Percentiles rank a stretch among this genome's conserved stretches.
phyloP scores from a whole-genome alignment of 805 yeast species.

The Myxozyma monticola region DNA sequence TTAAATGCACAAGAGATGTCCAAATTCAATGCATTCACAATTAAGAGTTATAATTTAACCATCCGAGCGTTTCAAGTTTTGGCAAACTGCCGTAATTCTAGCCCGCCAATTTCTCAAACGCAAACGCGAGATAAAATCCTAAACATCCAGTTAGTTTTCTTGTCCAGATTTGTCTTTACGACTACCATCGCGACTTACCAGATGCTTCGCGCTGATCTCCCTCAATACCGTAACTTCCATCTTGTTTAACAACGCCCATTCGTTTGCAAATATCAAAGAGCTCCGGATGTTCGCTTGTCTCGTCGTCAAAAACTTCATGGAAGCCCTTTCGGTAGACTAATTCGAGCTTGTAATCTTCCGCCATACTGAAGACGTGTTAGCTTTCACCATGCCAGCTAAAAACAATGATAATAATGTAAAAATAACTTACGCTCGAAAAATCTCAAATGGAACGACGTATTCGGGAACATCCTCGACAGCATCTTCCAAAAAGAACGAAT shows the following conservation, averaged over 20 bases:
- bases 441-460: conserved; percentile 92
- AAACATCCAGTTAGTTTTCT: conserved; percentile 32
- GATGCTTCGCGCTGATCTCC: conserved; percentile 87
- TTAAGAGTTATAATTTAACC: too few relatives aligned
- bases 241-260: conserved; percentile 59
- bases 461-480: conserved; percentile 98
- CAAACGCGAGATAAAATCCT: conserved; percentile 30
- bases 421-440: conserved; percentile 52
- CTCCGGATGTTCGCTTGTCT: conserved; percentile 58
- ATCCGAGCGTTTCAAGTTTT: too few relatives aligned
- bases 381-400: neutral
- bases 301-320: conserved; percentile 76
- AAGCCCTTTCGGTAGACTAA: conserved; percentile 74
- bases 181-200: conserved; percentile 84
- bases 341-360: conserved; percentile 78
- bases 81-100: neutral
- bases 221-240: conserved; percentile 82
- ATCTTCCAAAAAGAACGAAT: conserved; percentile 78
- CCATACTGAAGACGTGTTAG: conserved; percentile 46
- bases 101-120: conserved; percentile 29
- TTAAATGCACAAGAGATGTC: too few relatives aligned
- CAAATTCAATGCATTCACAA: too few relatives aligned
- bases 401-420: neutral
- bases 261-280: conserved; percentile 36
- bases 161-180: conserved; percentile 41